Evolutionary conservation across 176 grass and related monocot species (phyloP), one percentile per base, ranked within the genome.

Genomic region (Lolium rigidum): DNA sequence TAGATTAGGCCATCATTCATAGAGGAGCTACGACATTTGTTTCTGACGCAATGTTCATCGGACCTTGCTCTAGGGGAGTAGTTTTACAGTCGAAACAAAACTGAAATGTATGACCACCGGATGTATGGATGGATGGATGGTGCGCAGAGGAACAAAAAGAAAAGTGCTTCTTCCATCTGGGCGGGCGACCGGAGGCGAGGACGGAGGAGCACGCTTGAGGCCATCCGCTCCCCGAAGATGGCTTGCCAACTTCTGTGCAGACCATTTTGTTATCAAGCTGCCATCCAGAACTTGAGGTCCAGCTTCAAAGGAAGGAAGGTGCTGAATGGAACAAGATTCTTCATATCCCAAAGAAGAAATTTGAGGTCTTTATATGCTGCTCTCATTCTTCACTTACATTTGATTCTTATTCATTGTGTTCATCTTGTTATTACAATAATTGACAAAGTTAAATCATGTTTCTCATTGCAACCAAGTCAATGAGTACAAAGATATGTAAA

Each of bases 241-340:
- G 92, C 13, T 16, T 91, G 4, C 89, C 89, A 17, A 22, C 55
- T 24, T 87, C 86, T 4, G 70, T 91, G 13, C 56, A 60, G 74
- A 61, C 0, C 1, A 9, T 87, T 74, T 68, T 83, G 54, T 35
- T 93, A 4, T 82, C 65, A 25, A n/a, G 2, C 1, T 90, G 77
- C 22, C 81, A 93, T 93, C 82, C 77, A 4, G 84, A 82, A 60
- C 77, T 93, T 2, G 82, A 89, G 17, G 79, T 58, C 17, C 48
- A 85, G 52, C 82, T 87, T 48, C 77, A 39, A 39, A 77, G 51
- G 80, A 50, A 47, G 14, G 82, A 89, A 56, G 86, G 90, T 58
- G 26, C 48, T 50, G 79, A 86, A 46, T 89, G 90, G 90, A 25
- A 63, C 50, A 92, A 88, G 64, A 88, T 92, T 78, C 43, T 11